phyloP scores from a whole-genome alignment of 2,329 filamentous ascomycete genomes.

The Alternaria hordeiaustralica region DNA sequence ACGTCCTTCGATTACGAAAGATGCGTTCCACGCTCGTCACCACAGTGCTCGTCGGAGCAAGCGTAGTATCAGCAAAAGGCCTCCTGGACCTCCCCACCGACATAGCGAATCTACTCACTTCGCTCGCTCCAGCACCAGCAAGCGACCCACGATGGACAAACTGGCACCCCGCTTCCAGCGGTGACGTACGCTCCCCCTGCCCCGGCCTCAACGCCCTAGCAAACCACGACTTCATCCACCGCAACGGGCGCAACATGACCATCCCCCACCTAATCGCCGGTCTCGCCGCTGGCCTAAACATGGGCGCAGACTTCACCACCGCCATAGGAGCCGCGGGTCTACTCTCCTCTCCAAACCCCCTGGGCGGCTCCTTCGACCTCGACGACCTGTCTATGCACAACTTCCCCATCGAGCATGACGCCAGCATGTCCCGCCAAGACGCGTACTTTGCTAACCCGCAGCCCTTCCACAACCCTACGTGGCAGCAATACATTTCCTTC shows the following conservation, averaged over 20 bases:
- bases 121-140: slow-evolving; percentile 13
- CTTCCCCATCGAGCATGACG: slow-evolving; percentile 31
- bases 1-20: neutral
- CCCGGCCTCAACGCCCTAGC: slow-evolving; percentile 24
- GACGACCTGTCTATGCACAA: slow-evolving; percentile 22
- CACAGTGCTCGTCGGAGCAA: neutral
- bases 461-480: slow-evolving; percentile 11
- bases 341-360: slow-evolving; percentile 18
- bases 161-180: slow-evolving; percentile 12
- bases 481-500: slow-evolving; percentile 21
- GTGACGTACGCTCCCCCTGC: slow-evolving; percentile 26
- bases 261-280: slow-evolving; percentile 24
- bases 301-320: slow-evolving; percentile 24
- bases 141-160: slow-evolving; percentile 21
- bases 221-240: slow-evolving; percentile 28
- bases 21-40: neutral
- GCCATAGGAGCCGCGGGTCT: slow-evolving; percentile 19
- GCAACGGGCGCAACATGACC: slow-evolving; percentile 19
- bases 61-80: neutral
- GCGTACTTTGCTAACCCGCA: slow-evolving; percentile 6
- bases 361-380: slow-evolving; percentile 25
- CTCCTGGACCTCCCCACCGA: slow-evolving; percentile 15
- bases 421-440: slow-evolving; percentile 23
- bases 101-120: slow-evolving; percentile 11
- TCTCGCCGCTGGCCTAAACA: slow-evolving; percentile 23